phyloP scores from a whole-genome alignment of 192 early-diverging fungal genomes.

The Chytriomyces sp. region DNA sequence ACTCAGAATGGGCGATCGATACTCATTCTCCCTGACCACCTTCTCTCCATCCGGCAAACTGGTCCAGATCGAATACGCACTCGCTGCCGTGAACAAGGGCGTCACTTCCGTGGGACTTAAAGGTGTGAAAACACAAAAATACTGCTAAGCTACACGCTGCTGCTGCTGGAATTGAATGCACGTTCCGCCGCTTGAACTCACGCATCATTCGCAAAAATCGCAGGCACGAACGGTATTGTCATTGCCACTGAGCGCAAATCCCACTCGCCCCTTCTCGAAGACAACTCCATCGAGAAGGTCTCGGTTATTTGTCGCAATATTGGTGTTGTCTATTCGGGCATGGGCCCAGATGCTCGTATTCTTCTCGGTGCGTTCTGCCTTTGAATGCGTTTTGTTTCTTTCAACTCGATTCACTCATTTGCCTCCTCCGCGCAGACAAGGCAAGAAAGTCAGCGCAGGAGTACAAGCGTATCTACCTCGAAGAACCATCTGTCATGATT shows the following conservation, averaged over 20 bases:
- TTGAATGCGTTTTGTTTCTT: too few relatives aligned
- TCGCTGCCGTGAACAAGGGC: conserved; percentile 88
- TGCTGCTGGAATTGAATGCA: background rate
- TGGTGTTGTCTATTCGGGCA: conserved; percentile 98
- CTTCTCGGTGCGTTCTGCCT: conserved; percentile 59
- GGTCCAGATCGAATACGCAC: conserved; percentile 98
- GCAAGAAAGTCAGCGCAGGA: conserved; percentile 96
- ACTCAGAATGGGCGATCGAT: conserved; percentile 60
- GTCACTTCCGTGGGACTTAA: conserved; percentile 95
- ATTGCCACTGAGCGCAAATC: conserved; percentile 98
- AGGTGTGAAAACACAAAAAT: conserved; percentile 53
- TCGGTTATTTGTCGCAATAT: conserved; percentile 88
- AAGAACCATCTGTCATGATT: conserved; percentile 94
- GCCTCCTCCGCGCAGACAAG: conserved; percentile 56
- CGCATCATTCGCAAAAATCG: background rate
- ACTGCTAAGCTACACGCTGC: background rate
- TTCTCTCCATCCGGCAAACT: conserved; percentile 99
- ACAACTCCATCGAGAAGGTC: conserved; percentile 90
- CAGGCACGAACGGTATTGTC: conserved; percentile 95
- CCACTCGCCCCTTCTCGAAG: conserved; percentile 90
- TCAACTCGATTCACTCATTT: background rate
- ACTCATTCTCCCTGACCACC: conserved; percentile 98
- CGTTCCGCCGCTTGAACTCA: background rate
- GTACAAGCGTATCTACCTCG: conserved; percentile 91
- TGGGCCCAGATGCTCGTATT: conserved; percentile 98